Conservation (phyloP, 2,329 filamentous ascomycete genomes). For the Didymella pinodella region DNA sequence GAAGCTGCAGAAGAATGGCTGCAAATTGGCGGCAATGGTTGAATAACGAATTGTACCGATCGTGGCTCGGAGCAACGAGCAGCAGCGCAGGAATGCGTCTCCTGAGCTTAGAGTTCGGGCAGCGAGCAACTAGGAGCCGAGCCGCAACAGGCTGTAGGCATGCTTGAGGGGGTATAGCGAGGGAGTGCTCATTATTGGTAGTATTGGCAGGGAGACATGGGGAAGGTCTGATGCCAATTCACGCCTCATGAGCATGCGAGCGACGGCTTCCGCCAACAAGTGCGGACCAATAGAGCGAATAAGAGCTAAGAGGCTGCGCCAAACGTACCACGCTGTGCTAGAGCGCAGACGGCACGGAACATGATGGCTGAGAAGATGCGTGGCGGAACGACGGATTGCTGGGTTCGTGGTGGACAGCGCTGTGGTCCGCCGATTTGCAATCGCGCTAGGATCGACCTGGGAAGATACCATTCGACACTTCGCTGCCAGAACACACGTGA, state of each 20-base stretch:
- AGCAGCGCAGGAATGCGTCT: conserved; percentile 42
- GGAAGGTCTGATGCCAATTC: conserved; percentile 32
- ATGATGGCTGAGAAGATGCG: conserved; percentile 35
- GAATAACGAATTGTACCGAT: conserved; percentile 45
- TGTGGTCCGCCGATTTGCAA: conserved; percentile 24
- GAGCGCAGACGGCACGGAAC: conserved; percentile 39
- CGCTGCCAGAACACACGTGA: conserved; percentile 16
- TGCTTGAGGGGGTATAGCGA: conserved; percentile 42
- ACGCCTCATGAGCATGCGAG: conserved; percentile 33
- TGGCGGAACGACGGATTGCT: conserved; percentile 32
- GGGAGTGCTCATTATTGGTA: conserved; percentile 44
- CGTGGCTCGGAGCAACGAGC: conserved; percentile 42
- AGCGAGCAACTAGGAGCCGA: conserved; percentile 41
- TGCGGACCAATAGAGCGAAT: conserved; percentile 32
- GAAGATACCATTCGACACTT: conserved; percentile 17
- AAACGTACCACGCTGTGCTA: conserved; percentile 35
- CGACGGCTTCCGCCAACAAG: conserved; percentile 29
- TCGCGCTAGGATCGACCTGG: conserved; percentile 28
- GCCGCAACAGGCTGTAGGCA: conserved; percentile 41
- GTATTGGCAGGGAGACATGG: conserved; percentile 43
- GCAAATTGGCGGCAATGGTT: conserved; percentile 36
- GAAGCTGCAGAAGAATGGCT: conserved; percentile 41
- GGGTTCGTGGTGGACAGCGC: conserved; percentile 25
- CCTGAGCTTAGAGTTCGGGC: conserved; percentile 38
- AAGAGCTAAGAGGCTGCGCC: conserved; percentile 30